Evolutionary conservation across 371 early-diverging fungal species (phyloP).

Genomic region (Lichtheimia corymbifera): DNA sequence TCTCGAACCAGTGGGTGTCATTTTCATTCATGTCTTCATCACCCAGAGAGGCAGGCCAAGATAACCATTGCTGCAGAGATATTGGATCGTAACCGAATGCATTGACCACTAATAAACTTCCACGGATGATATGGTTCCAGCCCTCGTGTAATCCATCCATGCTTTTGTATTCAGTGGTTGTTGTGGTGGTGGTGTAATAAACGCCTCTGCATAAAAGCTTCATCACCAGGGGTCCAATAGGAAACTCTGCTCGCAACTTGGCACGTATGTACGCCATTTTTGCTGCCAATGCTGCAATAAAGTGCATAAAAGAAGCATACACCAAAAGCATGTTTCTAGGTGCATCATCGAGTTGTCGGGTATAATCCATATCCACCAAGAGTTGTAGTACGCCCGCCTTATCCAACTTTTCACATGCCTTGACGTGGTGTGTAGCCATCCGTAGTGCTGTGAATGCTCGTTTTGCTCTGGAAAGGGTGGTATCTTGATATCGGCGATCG

Average conservation of each 20-base stretch:
- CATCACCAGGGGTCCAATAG: slow-evolving; percentile 22
- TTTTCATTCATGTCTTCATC: neutral
- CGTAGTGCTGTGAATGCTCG: slow-evolving; percentile 25
- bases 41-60: slow-evolving; percentile 8
- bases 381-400: slow-evolving; percentile 22
- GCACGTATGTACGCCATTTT: slow-evolving; percentile 31
- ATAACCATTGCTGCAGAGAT: slow-evolving; percentile 29
- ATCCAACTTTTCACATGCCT: slow-evolving; percentile 28
- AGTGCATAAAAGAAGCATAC: slow-evolving; percentile 22
- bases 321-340: slow-evolving; percentile 13
- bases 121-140: slow-evolving; percentile 25
- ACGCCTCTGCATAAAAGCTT: slow-evolving; percentile 21
- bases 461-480: slow-evolving; percentile 23
- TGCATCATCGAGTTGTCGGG: neutral
- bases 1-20: neutral
- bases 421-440: slow-evolving; percentile 12
- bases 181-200: neutral
- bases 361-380: slow-evolving; percentile 12
- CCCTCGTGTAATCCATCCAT: slow-evolving; percentile 6
- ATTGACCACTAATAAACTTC: slow-evolving; percentile 26
- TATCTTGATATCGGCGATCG: neutral
- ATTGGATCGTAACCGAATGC: slow-evolving; percentile 28
- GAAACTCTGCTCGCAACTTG: slow-evolving; percentile 20
- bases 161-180: neutral
- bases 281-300: slow-evolving; percentile 27